Base-by-base conservation (phyloP, 129 eudicot genomes). In the Flaveria linearis region DNA sequence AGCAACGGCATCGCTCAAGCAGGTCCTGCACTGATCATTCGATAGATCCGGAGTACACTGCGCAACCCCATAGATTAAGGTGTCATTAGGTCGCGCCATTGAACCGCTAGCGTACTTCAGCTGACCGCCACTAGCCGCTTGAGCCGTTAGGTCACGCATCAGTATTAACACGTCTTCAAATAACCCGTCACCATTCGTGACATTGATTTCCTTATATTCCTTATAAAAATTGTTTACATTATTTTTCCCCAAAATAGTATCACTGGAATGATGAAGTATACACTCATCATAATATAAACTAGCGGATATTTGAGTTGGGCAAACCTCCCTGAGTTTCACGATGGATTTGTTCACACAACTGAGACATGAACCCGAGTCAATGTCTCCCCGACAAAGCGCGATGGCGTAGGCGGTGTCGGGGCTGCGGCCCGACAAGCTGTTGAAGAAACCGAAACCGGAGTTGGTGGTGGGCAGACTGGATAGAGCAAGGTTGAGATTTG, bases 341-440 rank as follows among this genome's bases (percentile, higher is more conserved):
- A 65, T 50, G 26, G 85, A 78, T 23, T 26, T 23, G 1, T 3
- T 9, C 5, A 79, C 67, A 52, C 84, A 86, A 5, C 9, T 74
- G 9, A 43, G 65, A 43, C 89, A 86, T 1, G 60, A 25, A 14
- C 45, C 74, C 39, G 36, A 9, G 18, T 68, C n/a, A 15, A 62
- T 25, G 71, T 83, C 90, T 5, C 85, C n/a, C 17, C 87, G 78
- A 68, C 90, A 86, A 6, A 80, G 76, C 30, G 56, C 72, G 64
- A 80, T 67, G 20, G 81, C 87, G 39, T 80, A 47, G 52, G 69
- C 87, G 1, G 13, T 28, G 52, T 83, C 23, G 8, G 74, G 66
- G 30, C 30, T 45, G 4, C 9, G 20, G 16, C 87, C 87, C 2
- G 36, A 46, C 25, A 77, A 65, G n/a, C 58, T 47, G 66, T 68